Base-by-base conservation (phyloP, 1,284 basidiomycete species). In the Ustilago cynodontis region DNA sequence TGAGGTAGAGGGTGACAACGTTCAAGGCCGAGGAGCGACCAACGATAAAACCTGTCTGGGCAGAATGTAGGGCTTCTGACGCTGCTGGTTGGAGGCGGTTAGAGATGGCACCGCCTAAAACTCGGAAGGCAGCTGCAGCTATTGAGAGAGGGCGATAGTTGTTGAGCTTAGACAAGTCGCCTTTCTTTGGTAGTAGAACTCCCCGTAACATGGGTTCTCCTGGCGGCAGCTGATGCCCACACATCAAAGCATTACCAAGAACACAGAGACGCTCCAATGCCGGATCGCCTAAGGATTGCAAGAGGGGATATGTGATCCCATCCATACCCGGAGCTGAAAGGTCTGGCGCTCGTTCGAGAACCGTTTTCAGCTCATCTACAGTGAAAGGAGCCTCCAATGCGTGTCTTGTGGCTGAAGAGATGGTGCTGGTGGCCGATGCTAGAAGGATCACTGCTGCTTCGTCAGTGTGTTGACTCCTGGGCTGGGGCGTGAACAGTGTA, bases 91-190 rank as follows among this genome's bases (percentile, higher is more conserved):
- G 37, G 6, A 39, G 37, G 37, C 37, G 37, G 14, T 39, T 16
- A 13, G 37, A 39, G 6, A 39, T 16, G 6, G 14, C 37, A 16
- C 37, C 31, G 37, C 37, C 37, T 18, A 39, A 16, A 18, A 39
- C 6, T 13, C 37, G 37, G 37, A 39, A 39, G 14, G 37, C 37
- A 6, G 37, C 37, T 6, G 37, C 14, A 2, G 37, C 37, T 6
- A 39, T 39, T 11, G 37, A 53, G 10, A 53, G 51, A 7, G 51
- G 51, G 16, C 31, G 51, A 53, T 53, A 53, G 29, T 53, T 53
- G 18, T 5, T 18, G 4, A 53, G n/a, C n/a, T 35, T 22, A 1
- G 51, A 35, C n/a, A 53, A 31, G 14, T 53, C 51, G 8, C 51
- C 51, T 53, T 53, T 53, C 31, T 53, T 53, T 18, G 51, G 51